Percentiles rank a stretch among this genome's conserved stretches.
Evolutionary conservation across 306 rosid genomes (phyloP).

Genomic region (Trichosanthes cucumerina): DNA sequence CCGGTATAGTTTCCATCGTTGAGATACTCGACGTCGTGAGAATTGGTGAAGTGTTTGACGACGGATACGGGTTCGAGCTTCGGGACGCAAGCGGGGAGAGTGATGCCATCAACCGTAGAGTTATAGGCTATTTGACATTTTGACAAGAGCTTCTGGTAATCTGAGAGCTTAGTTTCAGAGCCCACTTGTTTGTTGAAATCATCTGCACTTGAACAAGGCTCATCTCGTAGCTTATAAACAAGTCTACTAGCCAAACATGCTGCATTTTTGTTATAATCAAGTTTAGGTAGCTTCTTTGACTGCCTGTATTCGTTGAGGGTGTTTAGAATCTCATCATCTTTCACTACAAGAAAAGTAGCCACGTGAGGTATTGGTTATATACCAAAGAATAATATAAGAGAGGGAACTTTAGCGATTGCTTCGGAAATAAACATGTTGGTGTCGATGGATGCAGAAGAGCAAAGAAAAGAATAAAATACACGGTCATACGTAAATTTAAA

Average conservation of each 20-base stretch:
- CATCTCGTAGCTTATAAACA: constrained; percentile 28
- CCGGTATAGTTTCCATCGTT: constrained; percentile 27
- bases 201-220: constrained; percentile 22
- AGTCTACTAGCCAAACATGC: constrained; percentile 46
- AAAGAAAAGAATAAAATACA: neutral
- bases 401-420: no score
- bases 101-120: constrained; percentile 34
- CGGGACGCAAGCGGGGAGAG: constrained; percentile 51
- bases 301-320: constrained; percentile 46
- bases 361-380: neutral
- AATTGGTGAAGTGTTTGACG: constrained; percentile 28
- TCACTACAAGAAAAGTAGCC: neutral
- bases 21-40: constrained; percentile 19
- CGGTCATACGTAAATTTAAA: neutral
- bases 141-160: constrained; percentile 5
- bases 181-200: constrained; percentile 14
- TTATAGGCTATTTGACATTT: constrained; percentile 43
- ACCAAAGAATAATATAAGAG: neutral
- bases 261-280: constrained; percentile 20
- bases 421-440: neutral
- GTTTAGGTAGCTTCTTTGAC: constrained; percentile 15
- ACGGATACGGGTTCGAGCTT: constrained; percentile 14
- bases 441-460: neutral
- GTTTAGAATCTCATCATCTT: constrained; percentile 31
- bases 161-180: constrained; percentile 18